A percentile compares a stretch with the other conserved stretches of the same genome.
Evolutionary conservation across 495 filamentous ascomycete genomes (phyloP).

Genomic region (Hypoxylon lienhwacheense): DNA sequence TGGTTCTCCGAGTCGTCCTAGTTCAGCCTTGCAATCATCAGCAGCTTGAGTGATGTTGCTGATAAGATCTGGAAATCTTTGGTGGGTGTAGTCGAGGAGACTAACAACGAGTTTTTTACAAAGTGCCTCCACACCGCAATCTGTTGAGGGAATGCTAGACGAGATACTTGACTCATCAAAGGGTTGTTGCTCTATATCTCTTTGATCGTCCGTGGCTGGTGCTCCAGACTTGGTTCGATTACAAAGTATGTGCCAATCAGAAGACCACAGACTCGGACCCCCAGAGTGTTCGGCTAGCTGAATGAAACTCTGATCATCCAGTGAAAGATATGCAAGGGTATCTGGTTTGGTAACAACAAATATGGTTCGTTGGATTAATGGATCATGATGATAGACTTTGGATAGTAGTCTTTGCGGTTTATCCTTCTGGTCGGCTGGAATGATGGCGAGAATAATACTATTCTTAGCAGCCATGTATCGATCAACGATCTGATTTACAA

Average conservation of each 20-base stretch:
- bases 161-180: slow-evolving; percentile 50
- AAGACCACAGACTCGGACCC: slow-evolving; percentile 45
- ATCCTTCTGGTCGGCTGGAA: slow-evolving; percentile 56
- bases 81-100: slow-evolving; percentile 37
- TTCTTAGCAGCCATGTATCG: slow-evolving; percentile 60
- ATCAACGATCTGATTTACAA: slow-evolving; percentile 56
- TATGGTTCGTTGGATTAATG: slow-evolving; percentile 52
- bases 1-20: slow-evolving; percentile 20
- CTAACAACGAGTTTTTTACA: slow-evolving; percentile 39
- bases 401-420: slow-evolving; percentile 53
- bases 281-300: slow-evolving; percentile 57
- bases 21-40: slow-evolving; percentile 3
- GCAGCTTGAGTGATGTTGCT: slow-evolving; percentile 29
- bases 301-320: slow-evolving; percentile 49
- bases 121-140: slow-evolving; percentile 37
- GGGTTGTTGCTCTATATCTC: slow-evolving; percentile 43
- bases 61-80: slow-evolving; percentile 36
- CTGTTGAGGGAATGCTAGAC: slow-evolving; percentile 33
- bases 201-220: slow-evolving; percentile 18
- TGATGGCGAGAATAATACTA: slow-evolving; percentile 61
- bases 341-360: slow-evolving; percentile 65
- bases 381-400: slow-evolving; percentile 48
- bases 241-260: slow-evolving; percentile 70
- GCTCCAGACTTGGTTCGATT: slow-evolving; percentile 57
- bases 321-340: slow-evolving; percentile 42